These are phyloP conservation scores for Neurospora sublineolata DNA, from an alignment of 495 filamentous ascomycete species.

Conservation along the genomic window DNA sequence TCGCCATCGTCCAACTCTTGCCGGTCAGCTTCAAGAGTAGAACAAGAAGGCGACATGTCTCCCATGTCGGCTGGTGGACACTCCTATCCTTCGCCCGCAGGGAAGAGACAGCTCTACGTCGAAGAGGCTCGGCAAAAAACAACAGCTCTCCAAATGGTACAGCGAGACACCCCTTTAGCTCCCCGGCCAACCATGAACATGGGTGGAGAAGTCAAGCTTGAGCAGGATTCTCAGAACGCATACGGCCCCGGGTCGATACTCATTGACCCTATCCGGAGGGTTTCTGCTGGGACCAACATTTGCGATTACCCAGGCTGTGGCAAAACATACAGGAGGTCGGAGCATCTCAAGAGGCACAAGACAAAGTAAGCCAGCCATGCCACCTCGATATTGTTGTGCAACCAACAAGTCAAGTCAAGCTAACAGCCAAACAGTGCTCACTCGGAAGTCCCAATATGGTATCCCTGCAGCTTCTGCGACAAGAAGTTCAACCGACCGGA, in stretches of 20 bases:
- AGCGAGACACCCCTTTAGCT: constrained; percentile 6
- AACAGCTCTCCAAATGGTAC: constrained; percentile 21
- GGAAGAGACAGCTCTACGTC: constrained; percentile 11
- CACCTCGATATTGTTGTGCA: background rate
- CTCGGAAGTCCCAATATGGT: background rate
- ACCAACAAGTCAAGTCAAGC: background rate
- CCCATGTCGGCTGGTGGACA: background rate
- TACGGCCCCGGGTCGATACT: background rate
- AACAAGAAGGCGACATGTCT: background rate
- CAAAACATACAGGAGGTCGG: constrained; percentile 46
- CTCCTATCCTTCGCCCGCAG: background rate
- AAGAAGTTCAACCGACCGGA: constrained; percentile 18
- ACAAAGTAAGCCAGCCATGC: background rate
- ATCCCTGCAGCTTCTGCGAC: constrained; percentile 7
- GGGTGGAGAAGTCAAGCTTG: background rate
- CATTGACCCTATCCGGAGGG: background rate
- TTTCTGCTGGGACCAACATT: constrained; percentile 3
- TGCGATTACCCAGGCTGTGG: constrained; percentile 25
- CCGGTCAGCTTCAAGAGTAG: background rate
- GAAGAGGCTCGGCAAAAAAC: constrained; percentile 22
- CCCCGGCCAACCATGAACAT: background rate
- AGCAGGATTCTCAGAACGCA: background rate
- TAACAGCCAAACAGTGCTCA: background rate
- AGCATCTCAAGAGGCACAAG: constrained; percentile 54
- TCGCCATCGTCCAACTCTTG: background rate